Evolutionary conservation across 2,329 filamentous ascomycete genomes (phyloP).

Genomic region (Zymoseptoria tritici): DNA sequence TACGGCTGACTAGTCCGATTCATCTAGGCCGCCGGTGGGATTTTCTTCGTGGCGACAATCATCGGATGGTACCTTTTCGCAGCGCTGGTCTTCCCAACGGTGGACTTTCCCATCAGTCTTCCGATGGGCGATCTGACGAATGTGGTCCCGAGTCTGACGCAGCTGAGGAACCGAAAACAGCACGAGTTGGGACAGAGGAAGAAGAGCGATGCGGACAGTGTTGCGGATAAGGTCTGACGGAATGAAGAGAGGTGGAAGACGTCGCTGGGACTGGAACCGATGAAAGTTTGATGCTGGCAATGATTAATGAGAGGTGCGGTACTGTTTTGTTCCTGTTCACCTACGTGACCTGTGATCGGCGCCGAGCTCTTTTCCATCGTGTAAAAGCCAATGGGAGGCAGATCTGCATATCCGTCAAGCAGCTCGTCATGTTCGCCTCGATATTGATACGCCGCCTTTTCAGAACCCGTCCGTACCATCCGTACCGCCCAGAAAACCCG

Average conservation of each 20-base stretch:
- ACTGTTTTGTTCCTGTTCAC: not conserved
- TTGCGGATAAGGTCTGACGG: not conserved
- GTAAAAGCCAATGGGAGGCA: not conserved
- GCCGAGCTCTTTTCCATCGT: too few relatives aligned
- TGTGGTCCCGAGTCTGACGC: constrained; percentile 11
- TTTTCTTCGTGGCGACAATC: constrained; percentile 10
- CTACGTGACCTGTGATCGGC: not conserved
- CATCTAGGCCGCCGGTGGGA: constrained; percentile 11
- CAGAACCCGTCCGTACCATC: not conserved
- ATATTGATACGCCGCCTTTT: not conserved
- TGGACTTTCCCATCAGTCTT: constrained; percentile 15
- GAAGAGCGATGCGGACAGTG: not conserved
- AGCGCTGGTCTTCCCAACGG: constrained; percentile 13
- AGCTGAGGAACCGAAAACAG: not conserved
- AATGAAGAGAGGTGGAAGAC: not conserved
- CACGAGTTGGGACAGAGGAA: not conserved
- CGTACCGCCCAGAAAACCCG: not conserved
- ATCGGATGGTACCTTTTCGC: constrained; percentile 18
- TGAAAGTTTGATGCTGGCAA: not conserved
- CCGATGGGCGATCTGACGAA: constrained; percentile 14
- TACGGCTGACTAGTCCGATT: not conserved
- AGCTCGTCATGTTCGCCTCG: not conserved
- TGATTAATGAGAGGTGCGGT: not conserved
- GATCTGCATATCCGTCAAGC: not conserved
- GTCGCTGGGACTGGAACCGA: not conserved